A percentile compares a stretch with the other conserved stretches of the same genome.
These are phyloP conservation scores for Naganishia sp. DNA, from an alignment of 1,284 basidiomycete species.

Conservation along the genomic window DNA sequence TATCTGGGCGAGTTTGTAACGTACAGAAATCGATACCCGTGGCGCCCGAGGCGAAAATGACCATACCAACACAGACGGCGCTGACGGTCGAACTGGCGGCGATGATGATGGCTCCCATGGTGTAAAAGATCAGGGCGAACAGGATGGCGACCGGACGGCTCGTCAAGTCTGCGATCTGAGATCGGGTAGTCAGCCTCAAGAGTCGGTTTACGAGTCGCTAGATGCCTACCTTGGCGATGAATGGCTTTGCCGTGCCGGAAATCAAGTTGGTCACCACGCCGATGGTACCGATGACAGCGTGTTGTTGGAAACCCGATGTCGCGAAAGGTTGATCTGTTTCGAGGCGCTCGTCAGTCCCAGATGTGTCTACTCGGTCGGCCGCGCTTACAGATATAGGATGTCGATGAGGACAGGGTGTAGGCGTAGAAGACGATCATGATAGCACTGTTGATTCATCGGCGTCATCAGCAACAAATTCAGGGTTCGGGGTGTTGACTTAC, in stretches of 20 bases:
- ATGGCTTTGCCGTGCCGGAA: slow-evolving; percentile 46
- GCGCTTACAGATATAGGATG: slow-evolving; percentile 30
- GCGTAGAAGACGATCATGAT: slow-evolving; percentile 32
- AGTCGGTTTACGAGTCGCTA: not conserved
- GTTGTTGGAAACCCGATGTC: slow-evolving; percentile 47
- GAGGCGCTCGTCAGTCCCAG: not conserved
- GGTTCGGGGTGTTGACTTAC: slow-evolving; percentile 5
- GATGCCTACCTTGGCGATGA: slow-evolving; percentile 46
- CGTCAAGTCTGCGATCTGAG: slow-evolving; percentile 30
- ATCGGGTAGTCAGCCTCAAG: not conserved
- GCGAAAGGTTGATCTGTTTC: slow-evolving; percentile 40
- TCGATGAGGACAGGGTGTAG: slow-evolving; percentile 27
- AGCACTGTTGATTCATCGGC: slow-evolving; percentile 7
- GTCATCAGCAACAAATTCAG: not conserved
- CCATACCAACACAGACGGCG: slow-evolving; percentile 45
- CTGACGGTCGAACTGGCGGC: slow-evolving; percentile 42
- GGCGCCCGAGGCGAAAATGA: slow-evolving; percentile 47
- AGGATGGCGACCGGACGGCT: slow-evolving; percentile 32
- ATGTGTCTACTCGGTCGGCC: not conserved
- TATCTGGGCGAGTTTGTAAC: slow-evolving; percentile 42
- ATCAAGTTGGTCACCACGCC: slow-evolving; percentile 47
- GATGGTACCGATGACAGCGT: slow-evolving; percentile 49
- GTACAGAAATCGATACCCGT: slow-evolving; percentile 43
- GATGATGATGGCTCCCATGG: slow-evolving; percentile 45
- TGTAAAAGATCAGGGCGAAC: slow-evolving; percentile 38